Base-by-base conservation (phyloP, 345 rosid genomes). In the Camelina laxa region DNA sequence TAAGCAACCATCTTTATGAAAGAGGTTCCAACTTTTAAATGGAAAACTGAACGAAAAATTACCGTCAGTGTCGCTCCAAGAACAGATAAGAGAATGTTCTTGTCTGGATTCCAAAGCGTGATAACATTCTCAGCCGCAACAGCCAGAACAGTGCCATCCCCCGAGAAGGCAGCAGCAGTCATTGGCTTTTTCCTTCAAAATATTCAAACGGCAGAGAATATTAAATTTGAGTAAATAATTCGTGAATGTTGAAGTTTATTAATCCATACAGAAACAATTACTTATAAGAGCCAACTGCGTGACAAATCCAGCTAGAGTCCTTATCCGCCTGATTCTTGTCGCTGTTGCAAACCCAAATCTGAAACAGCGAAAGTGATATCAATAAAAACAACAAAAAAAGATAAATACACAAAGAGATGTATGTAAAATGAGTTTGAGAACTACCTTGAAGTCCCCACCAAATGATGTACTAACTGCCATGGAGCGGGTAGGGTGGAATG, bases 401-500 rank as follows among this genome's bases (percentile, higher is more conserved):
- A 39, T 1, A 35, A 13, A 72, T 3, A 62, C 17, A 54, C 67
- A 65, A 5, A 59, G 38, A 48, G 57, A 59, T 3, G 27, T 16
- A 33, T 12, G 17, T 38, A 69, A 60, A 47, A 59, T 27, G 30
- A 50, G 24, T 45, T 17, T 13, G 71, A 63, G 33, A 77, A 75
- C 77, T 85, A 92, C 99, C 99, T 95, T 95, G 75, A 95, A 95
- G 81, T 95, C 92, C 38, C 98, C 97, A 57, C 92, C 97, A 45
- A 77, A 81, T 19, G 99, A 95, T 62, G 99, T 75, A 66, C 90
- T 90, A 53, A 88, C 97, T 75, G 89, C 96, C 92, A 91, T 85
- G 49, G 44, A 75, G 67, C 82, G 74, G 38, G 82, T 83, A 66
- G 97, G 99, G 75, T 91, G 93, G 79, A 92, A 89, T 48, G 86